A percentile compares a stretch with the other conserved stretches of the same genome.
These are phyloP conservation scores for Parasitella parasitica DNA, from an alignment of 371 early-diverging fungal genomes.

Conservation along the genomic window DNA sequence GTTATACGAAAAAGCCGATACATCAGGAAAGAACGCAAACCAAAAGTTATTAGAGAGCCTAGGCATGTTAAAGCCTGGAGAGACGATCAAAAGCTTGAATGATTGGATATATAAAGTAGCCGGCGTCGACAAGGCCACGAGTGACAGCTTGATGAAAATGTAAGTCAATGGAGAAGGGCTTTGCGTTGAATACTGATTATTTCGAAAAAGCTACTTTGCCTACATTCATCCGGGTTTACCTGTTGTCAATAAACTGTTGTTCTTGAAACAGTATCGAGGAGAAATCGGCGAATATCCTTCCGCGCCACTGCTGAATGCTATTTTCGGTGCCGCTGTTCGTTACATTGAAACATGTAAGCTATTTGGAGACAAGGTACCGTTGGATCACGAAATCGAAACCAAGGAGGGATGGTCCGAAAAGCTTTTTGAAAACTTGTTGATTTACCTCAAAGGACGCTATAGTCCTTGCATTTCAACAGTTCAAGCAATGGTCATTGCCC, in stretches of 20 bases:
- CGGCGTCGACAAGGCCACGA: conserved; percentile 40
- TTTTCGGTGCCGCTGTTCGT: conserved; percentile 49
- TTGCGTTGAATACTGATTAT: no score
- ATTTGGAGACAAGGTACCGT: conserved; percentile 34
- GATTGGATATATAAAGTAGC: conserved; percentile 45
- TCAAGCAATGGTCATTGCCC: conserved; percentile 43
- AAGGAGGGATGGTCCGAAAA: conserved; percentile 42
- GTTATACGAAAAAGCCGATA: conserved; percentile 26
- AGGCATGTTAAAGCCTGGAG: conserved; percentile 37
- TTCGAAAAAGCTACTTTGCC: conserved; percentile 39
- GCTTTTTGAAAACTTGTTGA: conserved; percentile 40
- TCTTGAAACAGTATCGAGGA: conserved; percentile 48
- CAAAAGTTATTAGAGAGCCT: conserved; percentile 21
- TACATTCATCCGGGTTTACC: conserved; percentile 54
- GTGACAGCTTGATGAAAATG: conserved; percentile 49
- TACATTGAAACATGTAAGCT: conserved; percentile 40
- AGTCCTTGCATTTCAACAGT: conserved; percentile 40
- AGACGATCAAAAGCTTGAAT: conserved; percentile 37
- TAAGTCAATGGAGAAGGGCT: conserved; percentile 9
- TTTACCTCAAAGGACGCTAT: conserved; percentile 31
- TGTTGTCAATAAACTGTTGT: conserved; percentile 45
- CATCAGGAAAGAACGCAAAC: conserved; percentile 6
- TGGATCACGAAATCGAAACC: conserved; percentile 7
- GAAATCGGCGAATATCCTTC: conserved; percentile 41
- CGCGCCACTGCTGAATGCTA: conserved; percentile 41